These are phyloP conservation scores for Solanum gracilifrons DNA, from an alignment of 257 asterid species.

Conservation along the genomic window DNA sequence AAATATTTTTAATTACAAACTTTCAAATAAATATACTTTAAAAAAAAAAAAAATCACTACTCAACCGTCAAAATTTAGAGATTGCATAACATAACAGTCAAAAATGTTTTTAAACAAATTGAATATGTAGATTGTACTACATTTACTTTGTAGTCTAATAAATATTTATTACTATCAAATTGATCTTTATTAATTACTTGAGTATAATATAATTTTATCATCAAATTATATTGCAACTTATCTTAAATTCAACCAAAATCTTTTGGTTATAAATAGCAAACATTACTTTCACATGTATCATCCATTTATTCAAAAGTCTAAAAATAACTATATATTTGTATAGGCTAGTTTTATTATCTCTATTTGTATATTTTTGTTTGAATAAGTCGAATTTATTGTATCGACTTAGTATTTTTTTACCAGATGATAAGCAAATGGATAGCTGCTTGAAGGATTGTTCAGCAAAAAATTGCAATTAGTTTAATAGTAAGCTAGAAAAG, in stretches of 20 bases:
- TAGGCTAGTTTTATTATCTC: too few species aligned
- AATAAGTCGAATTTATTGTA: not conserved
- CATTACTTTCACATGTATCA: not conserved
- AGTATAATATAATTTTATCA: not conserved
- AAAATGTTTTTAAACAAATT: not conserved
- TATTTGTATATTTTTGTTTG: too few species aligned
- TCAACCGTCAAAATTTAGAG: too few species aligned
- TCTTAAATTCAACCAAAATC: not conserved
- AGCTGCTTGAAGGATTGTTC: not conserved
- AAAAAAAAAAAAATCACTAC: too few species aligned
- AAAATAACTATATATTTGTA: not conserved
- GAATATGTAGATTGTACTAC: not conserved
- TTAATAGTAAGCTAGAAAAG: not conserved
- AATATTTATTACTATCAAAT: not conserved
- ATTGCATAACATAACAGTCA: not conserved
- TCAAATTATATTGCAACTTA: not conserved
- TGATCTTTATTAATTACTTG: not conserved
- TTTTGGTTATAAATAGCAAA: not conserved
- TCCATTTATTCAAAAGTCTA: not conserved
- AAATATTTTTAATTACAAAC: too few species aligned
- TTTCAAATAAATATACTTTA: too few species aligned
- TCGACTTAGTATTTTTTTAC: not conserved
- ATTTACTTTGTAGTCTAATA: not conserved
- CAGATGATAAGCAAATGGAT: not conserved
- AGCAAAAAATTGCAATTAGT: not conserved